A percentile compares a stretch with the other conserved stretches of the same genome.
Conservation (phyloP, 805 yeast genomes). For the Debaryomyces hansenii region DNA sequence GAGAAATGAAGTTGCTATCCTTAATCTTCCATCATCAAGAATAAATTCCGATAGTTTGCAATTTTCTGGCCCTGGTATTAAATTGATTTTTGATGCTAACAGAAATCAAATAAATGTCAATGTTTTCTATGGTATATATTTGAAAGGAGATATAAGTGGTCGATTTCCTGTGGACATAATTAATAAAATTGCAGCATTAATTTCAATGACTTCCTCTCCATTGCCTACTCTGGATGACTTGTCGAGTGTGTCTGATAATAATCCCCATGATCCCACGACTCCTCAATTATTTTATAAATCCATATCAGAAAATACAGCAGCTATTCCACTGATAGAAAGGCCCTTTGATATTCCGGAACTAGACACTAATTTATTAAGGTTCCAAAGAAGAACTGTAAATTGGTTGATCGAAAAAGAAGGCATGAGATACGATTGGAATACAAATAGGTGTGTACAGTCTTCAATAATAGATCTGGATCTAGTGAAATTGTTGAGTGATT, state of each 20-base stretch:
- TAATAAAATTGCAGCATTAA: neutral
- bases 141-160: slow-evolving; percentile 18
- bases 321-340: slow-evolving; percentile 14
- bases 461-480: slow-evolving; percentile 16
- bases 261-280: slow-evolving; percentile 21
- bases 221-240: neutral
- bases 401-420: slow-evolving; percentile 61
- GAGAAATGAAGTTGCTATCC: slow-evolving; percentile 13
- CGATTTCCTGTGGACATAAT: slow-evolving; percentile 16
- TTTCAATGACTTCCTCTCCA: neutral
- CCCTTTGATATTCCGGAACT: slow-evolving; percentile 41
- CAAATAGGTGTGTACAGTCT: slow-evolving; percentile 18
- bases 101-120: slow-evolving; percentile 10
- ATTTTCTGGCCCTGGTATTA: slow-evolving; percentile 4
- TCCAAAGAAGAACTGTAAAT: slow-evolving; percentile 53
- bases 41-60: slow-evolving; percentile 8
- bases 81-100: slow-evolving; percentile 10
- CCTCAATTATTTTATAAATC: slow-evolving; percentile 49
- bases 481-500: slow-evolving; percentile 1
- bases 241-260: neutral
- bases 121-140: slow-evolving; percentile 13
- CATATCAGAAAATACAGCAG: slow-evolving; percentile 46
- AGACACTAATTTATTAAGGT: slow-evolving; percentile 43
- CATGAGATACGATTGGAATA: slow-evolving; percentile 29
- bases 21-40: slow-evolving; percentile 10